Percentiles rank a stretch among this genome's conserved stretches.
Conservation (phyloP, 176 grass and related monocot species). For the Neostapfia colusana region DNA sequence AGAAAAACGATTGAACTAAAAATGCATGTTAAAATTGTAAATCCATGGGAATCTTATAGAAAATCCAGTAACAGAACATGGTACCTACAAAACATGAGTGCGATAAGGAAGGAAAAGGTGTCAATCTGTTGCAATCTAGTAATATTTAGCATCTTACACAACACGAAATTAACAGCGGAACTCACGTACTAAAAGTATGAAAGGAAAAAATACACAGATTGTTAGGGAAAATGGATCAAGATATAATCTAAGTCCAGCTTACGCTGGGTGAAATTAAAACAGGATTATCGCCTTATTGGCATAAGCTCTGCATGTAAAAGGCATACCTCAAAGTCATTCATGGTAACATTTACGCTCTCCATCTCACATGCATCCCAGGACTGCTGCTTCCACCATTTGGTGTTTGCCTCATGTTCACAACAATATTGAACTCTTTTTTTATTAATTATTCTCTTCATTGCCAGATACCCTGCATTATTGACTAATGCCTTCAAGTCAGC, state of each 20-base stretch:
- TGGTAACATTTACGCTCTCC: conserved; percentile 66
- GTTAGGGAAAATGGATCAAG: background rate
- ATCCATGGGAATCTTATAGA: background rate
- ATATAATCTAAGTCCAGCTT: background rate
- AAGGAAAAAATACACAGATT: background rate
- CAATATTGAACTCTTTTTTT: conserved; percentile 45
- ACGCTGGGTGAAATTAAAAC: background rate
- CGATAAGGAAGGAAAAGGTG: background rate
- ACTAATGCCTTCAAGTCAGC: conserved; percentile 79
- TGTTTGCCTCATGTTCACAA: conserved; percentile 16
- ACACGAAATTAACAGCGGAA: background rate
- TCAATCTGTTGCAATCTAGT: background rate
- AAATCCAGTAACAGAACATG: too few relatives aligned
- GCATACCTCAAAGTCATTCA: conserved; percentile 85
- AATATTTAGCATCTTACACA: background rate
- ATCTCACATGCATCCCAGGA: conserved; percentile 65
- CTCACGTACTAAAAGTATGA: background rate
- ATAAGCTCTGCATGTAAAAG: background rate
- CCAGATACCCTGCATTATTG: conserved; percentile 85
- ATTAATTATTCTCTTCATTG: conserved; percentile 89
- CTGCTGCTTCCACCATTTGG: conserved; percentile 7
- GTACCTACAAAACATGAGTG: background rate
- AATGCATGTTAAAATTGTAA: background rate
- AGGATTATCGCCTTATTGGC: background rate
- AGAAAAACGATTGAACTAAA: background rate